Evolutionary conservation across 805 yeast genomes (phyloP).

Genomic region (Sungouiozyma ichnusensis): DNA sequence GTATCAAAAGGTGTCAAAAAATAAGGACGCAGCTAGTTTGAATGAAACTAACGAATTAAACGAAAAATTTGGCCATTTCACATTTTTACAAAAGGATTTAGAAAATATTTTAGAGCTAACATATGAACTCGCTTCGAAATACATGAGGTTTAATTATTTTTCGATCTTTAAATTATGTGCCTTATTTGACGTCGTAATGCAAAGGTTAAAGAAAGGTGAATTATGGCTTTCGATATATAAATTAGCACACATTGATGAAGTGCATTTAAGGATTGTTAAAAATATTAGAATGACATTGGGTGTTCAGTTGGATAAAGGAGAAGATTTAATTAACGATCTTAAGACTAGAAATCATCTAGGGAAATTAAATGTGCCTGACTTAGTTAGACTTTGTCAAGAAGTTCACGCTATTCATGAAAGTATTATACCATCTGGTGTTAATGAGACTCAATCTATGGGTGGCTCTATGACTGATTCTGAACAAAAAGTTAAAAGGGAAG

Average conservation of each 20-base stretch:
- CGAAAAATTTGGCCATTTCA: slow-evolving; percentile 14
- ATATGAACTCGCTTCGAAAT: slow-evolving; percentile 17
- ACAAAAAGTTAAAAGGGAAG: not conserved
- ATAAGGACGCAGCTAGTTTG: not conserved
- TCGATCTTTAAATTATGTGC: slow-evolving; percentile 26
- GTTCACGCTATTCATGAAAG: slow-evolving; percentile 4
- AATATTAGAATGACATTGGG: slow-evolving; percentile 19
- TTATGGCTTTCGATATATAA: slow-evolving; percentile 15
- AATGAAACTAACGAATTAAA: slow-evolving; percentile 3
- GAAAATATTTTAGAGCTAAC: slow-evolving; percentile 19
- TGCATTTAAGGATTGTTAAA: slow-evolving; percentile 16
- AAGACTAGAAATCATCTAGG: slow-evolving; percentile 13
- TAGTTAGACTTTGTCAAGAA: slow-evolving; percentile 5
- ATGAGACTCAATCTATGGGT: not conserved
- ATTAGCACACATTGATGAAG: slow-evolving; percentile 11
- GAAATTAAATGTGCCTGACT: slow-evolving; percentile 6
- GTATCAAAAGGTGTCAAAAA: slow-evolving; percentile 8
- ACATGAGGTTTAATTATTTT: slow-evolving; percentile 23
- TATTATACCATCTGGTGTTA: slow-evolving; percentile 2
- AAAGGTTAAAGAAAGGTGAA: slow-evolving; percentile 23
- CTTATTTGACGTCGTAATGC: slow-evolving; percentile 22
- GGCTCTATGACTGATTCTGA: not conserved
- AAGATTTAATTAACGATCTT: slow-evolving; percentile 12
- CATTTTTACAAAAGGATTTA: slow-evolving; percentile 15
- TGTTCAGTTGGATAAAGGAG: slow-evolving; percentile 15